These are phyloP conservation scores for Paratinospora sagittata DNA, from an alignment of 164 flowering plant species.

Conservation along the genomic window DNA sequence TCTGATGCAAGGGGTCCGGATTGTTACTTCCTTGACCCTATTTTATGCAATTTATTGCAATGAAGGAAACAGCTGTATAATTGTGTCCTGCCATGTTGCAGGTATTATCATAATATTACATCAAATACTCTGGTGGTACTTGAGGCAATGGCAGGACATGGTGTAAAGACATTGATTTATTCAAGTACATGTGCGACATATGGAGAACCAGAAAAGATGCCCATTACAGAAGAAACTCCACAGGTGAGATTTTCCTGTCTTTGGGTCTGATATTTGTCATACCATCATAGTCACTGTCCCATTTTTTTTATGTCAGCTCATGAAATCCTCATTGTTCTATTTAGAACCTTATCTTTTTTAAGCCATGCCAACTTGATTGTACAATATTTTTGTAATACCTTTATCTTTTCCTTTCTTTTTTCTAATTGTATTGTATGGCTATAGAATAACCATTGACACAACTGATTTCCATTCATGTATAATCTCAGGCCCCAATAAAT, in stretches of 20 bases:
- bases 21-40: no score
- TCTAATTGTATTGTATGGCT: no score
- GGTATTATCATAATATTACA: constrained; percentile 98
- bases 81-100: constrained; percentile 16
- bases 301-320: no score
- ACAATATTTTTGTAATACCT: no score
- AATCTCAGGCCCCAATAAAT: constrained; percentile 71
- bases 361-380: no score
- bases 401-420: no score
- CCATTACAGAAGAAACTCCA: constrained; percentile 92
- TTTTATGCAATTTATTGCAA: neutral
- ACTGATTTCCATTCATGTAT: constrained; percentile 7
- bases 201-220: constrained; percentile 88
- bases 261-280: neutral
- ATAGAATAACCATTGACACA: neutral
- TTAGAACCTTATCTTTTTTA: no score
- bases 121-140: constrained; percentile 84
- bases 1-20: no score
- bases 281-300: no score
- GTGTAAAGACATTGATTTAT: constrained; percentile 80
- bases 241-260: constrained; percentile 42
- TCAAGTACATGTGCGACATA: constrained; percentile 90
- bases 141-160: constrained; percentile 82
- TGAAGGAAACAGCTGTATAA: neutral
- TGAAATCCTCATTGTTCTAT: no score